Conservation (phyloP, 2,329 filamentous ascomycete genomes). For the Pseudopithomyces chartarum region DNA sequence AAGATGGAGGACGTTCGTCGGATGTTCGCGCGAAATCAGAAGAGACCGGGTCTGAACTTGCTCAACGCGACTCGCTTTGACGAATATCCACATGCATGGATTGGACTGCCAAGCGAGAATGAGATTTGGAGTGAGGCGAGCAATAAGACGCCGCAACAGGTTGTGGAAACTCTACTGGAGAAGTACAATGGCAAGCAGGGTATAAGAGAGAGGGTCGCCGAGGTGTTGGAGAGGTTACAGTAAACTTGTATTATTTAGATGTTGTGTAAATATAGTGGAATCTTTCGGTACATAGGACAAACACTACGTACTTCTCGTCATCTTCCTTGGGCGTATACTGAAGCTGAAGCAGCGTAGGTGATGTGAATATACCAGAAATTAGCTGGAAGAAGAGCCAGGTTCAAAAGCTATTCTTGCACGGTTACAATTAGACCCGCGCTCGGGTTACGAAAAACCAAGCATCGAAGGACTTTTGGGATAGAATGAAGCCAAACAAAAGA, state of each 20-base stretch:
- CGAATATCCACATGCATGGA: conserved; percentile 72
- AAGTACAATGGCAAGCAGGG: conserved; percentile 52
- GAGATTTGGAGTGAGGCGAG: conserved; percentile 58
- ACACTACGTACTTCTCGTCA: too few relatives aligned
- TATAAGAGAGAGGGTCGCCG: conserved; percentile 63
- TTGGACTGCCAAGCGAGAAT: conserved; percentile 75
- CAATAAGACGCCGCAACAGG: conserved; percentile 39
- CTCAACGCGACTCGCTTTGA: conserved; percentile 66
- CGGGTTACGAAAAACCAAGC: too few relatives aligned
- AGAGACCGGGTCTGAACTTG: conserved; percentile 59
- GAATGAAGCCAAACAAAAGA: too few relatives aligned
- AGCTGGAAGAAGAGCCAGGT: too few relatives aligned
- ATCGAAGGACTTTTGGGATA: too few relatives aligned
- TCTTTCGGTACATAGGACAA: too few relatives aligned
- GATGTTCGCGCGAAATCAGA: conserved; percentile 63
- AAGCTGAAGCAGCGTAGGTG: too few relatives aligned
- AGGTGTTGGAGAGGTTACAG: conserved; percentile 59
- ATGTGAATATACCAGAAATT: too few relatives aligned
- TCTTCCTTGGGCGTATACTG: too few relatives aligned
- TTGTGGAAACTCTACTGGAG: conserved; percentile 47
- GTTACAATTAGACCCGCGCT: too few relatives aligned
- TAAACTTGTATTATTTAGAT: background rate
- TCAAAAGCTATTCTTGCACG: too few relatives aligned
- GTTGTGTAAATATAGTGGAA: background rate
- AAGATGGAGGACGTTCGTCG: conserved; percentile 61